phyloP scores from a whole-genome alignment of 2,329 filamentous ascomycete genomes.

The Aspergillus sp. region DNA sequence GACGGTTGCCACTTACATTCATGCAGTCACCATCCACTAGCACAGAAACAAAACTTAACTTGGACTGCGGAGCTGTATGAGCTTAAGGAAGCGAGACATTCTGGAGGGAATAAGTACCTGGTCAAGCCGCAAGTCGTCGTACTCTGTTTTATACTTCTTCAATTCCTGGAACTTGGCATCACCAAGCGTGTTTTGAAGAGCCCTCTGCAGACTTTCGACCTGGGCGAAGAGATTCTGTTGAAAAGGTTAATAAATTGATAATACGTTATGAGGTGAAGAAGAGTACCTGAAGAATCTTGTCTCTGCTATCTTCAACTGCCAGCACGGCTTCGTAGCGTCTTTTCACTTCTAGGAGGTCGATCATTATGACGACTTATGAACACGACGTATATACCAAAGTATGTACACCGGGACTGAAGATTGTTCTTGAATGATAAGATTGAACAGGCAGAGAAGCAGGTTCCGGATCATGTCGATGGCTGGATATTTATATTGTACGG shows the following conservation, averaged over 20 bases:
- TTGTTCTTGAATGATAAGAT: not conserved
- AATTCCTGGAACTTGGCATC: slow-evolving; percentile 7
- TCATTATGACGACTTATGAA: not conserved
- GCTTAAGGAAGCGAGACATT: no score
- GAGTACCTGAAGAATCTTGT: slow-evolving; percentile 19
- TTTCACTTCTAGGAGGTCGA: slow-evolving; percentile 11
- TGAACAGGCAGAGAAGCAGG: not conserved
- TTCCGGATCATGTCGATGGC: not conserved
- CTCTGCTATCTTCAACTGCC: slow-evolving; percentile 21
- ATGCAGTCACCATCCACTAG: slow-evolving; percentile 46
- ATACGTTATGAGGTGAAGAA: not conserved
- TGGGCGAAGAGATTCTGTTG: slow-evolving; percentile 16
- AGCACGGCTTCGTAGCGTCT: slow-evolving; percentile 12
- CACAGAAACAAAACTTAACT: slow-evolving; percentile 34
- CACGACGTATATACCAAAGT: no score
- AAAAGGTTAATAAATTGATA: not conserved
- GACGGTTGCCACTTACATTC: slow-evolving; percentile 30
- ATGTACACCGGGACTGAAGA: not conserved
- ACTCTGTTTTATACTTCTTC: slow-evolving; percentile 1
- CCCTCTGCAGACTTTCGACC: slow-evolving; percentile 13
- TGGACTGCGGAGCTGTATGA: slow-evolving; percentile 12
- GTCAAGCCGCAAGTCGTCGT: slow-evolving; percentile 8
- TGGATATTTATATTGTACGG: not conserved
- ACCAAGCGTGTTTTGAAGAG: slow-evolving; percentile 11
- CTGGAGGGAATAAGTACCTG: slow-evolving; percentile 10